Evolutionary conservation across 306 rosid genomes (phyloP).

Genomic region (Prunus mira): DNA sequence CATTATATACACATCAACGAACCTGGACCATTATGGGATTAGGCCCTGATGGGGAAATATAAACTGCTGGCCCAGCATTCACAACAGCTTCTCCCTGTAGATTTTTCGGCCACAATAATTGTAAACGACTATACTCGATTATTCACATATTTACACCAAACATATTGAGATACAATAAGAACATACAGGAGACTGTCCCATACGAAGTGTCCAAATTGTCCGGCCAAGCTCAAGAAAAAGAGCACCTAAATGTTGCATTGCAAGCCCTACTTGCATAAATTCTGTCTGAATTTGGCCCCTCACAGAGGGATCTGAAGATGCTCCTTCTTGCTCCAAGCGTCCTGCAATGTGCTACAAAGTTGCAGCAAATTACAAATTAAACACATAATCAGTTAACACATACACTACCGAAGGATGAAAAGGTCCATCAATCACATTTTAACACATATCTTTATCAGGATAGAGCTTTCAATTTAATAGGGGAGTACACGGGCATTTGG

Average conservation of each 20-base stretch:
- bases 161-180: slow-evolving; percentile 22
- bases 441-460: neutral
- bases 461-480: neutral
- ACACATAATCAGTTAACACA: slow-evolving; percentile 28
- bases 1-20: slow-evolving; percentile 28
- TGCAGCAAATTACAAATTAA: slow-evolving; percentile 39
- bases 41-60: slow-evolving; percentile 92
- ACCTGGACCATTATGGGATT: slow-evolving; percentile 99
- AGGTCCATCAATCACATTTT: neutral
- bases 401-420: neutral
- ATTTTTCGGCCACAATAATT: slow-evolving; percentile 9
- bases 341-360: slow-evolving; percentile 87
- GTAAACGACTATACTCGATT: slow-evolving; percentile 1
- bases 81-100: slow-evolving; percentile 77
- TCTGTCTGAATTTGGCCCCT: slow-evolving; percentile 84
- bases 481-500: neutral
- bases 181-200: slow-evolving; percentile 89
- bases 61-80: slow-evolving; percentile 96
- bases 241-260: slow-evolving; percentile 88
- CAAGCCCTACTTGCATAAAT: slow-evolving; percentile 68
- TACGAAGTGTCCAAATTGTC: slow-evolving; percentile 78
- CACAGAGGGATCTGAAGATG: slow-evolving; percentile 49
- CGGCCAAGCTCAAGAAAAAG: slow-evolving; percentile 98
- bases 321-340: slow-evolving; percentile 73
- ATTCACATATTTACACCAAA: slow-evolving; percentile 14